Percentiles rank a stretch among this genome's conserved stretches.
phyloP scores from a whole-genome alignment of 352 stramenopile genomes.

The Globisporangium okanoganense region DNA sequence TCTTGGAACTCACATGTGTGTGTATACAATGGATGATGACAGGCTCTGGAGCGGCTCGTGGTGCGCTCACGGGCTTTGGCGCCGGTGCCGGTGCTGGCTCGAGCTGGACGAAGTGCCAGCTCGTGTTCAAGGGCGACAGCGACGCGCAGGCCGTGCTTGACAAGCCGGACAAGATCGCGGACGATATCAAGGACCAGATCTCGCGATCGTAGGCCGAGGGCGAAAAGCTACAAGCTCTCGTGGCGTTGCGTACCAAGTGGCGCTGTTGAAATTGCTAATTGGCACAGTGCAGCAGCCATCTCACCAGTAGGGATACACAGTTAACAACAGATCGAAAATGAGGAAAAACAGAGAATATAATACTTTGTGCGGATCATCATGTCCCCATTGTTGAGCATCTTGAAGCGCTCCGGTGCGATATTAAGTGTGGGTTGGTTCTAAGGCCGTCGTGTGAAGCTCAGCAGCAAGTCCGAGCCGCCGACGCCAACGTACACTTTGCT shows the following conservation, averaged over 20 bases:
- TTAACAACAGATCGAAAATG: conserved; percentile 5
- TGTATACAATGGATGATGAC: neutral
- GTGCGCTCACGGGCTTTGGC: conserved; percentile 65
- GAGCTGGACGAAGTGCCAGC: conserved; percentile 83
- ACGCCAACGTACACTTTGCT: conserved; percentile 52
- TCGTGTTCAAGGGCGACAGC: conserved; percentile 73
- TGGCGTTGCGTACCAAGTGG: neutral
- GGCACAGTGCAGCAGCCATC: neutral
- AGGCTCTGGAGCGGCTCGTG: conserved; percentile 64
- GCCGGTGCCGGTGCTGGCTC: conserved; percentile 66
- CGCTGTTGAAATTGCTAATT: neutral
- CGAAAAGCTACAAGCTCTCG: neutral
- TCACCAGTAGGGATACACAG: neutral
- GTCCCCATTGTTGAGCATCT: neutral
- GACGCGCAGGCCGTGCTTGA: conserved; percentile 61
- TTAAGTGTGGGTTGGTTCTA: conserved; percentile 15
- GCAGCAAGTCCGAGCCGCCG: conserved; percentile 48
- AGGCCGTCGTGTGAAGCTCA: conserved; percentile 46
- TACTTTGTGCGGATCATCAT: conserved; percentile 30
- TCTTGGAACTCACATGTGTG: neutral
- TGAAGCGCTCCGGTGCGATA: neutral
- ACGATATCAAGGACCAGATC: conserved; percentile 65
- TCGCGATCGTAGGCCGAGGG: conserved; percentile 20
- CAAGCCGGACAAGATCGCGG: conserved; percentile 73
- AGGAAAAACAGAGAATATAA: conserved; percentile 26